Conservation (phyloP, 2,329 filamentous ascomycete genomes). For the Pseudogymnoascus sp. region DNA sequence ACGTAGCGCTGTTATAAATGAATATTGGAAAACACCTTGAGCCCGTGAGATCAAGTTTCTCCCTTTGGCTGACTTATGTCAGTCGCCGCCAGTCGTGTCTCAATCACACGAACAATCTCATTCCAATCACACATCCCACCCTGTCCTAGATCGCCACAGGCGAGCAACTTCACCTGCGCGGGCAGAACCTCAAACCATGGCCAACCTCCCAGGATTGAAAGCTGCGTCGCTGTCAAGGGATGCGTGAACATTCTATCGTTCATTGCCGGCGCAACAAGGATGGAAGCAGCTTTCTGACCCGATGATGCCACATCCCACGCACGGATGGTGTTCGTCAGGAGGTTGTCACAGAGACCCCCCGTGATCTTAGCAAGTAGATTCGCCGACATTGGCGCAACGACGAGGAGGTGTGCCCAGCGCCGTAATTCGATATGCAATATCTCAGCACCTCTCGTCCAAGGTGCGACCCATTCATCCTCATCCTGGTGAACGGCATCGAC, state of each 20-base stretch:
- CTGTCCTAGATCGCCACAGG: conserved; percentile 45
- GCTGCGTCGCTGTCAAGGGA: conserved; percentile 68
- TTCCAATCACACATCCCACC: conserved; percentile 81
- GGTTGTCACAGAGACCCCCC: conserved; percentile 68
- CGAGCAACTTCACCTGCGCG: conserved; percentile 60
- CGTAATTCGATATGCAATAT: conserved; percentile 90
- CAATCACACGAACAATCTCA: conserved; percentile 61
- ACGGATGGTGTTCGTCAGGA: conserved; percentile 66
- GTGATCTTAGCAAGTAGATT: conserved; percentile 82
- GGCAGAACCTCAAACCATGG: conserved; percentile 68
- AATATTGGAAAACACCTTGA: neutral
- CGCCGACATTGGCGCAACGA: conserved; percentile 74
- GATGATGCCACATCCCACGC: conserved; percentile 78
- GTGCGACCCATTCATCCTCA: conserved; percentile 73
- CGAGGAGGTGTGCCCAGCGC: conserved; percentile 71
- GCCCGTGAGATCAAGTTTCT: neutral
- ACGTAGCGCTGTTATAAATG: neutral
- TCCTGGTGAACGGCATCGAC: conserved; percentile 79
- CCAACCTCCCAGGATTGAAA: conserved; percentile 70
- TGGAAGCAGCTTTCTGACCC: conserved; percentile 49
- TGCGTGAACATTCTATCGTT: conserved; percentile 89
- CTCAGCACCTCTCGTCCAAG: conserved; percentile 70
- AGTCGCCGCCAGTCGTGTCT: conserved; percentile 25
- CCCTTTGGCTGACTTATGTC: neutral
- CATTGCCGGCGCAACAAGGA: conserved; percentile 76